A percentile compares a stretch with the other conserved stretches of the same genome.
Conservation (phyloP, 2,329 filamentous ascomycete species). For the Pseudopithomyces maydicus region DNA sequence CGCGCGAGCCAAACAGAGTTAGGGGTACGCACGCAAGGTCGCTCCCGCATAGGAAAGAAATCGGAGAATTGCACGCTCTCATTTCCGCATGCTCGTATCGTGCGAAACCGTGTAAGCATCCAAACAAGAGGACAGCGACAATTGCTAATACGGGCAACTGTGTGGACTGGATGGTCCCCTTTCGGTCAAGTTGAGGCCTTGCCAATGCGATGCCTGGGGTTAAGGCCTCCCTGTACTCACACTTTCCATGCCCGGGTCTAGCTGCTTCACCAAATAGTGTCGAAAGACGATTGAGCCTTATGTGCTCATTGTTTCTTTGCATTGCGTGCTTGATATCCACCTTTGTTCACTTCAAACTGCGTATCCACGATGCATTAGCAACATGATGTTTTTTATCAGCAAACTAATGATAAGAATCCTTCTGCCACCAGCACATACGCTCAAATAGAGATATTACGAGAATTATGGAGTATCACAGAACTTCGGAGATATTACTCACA, state of each 20-base stretch:
- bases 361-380: too few relatives aligned
- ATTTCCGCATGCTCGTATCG: conserved; percentile 4
- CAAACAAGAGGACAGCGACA: not conserved
- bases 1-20: not conserved
- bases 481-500: too few relatives aligned
- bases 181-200: not conserved
- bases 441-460: too few relatives aligned
- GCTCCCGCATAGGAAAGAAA: not conserved
- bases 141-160: not conserved
- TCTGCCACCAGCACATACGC: too few relatives aligned
- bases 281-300: not conserved
- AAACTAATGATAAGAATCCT: too few relatives aligned
- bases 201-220: not conserved
- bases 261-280: not conserved
- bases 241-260: not conserved
- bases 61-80: not conserved
- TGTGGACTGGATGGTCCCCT: not conserved
- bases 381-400: too few relatives aligned
- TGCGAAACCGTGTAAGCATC: not conserved
- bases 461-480: too few relatives aligned
- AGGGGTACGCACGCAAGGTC: conserved; percentile 3
- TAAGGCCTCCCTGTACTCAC: not conserved
- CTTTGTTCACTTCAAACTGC: too few relatives aligned
- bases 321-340: not conserved
- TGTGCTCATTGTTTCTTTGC: not conserved